Percentiles rank a stretch among this genome's conserved stretches.
Evolutionary conservation across 2,329 filamentous ascomycete species (phyloP).

Genomic region (Drechslerella coelobrocha): DNA sequence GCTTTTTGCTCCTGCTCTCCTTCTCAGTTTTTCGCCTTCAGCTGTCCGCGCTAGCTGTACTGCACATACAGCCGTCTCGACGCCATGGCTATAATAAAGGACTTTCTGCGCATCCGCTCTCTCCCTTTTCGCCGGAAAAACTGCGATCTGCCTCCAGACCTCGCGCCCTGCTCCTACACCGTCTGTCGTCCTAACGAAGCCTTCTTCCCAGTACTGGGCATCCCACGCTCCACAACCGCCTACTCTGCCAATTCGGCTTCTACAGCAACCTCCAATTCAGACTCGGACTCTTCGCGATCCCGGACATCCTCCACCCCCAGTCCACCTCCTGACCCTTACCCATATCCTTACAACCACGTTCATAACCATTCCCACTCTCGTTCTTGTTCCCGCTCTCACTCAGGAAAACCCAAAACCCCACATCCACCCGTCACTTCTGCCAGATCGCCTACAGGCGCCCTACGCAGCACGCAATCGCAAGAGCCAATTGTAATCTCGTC

Average conservation of each 20-base stretch:
- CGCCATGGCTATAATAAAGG: constrained; percentile 43
- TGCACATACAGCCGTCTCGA: background rate
- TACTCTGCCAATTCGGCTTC: constrained; percentile 55
- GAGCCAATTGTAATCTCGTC: constrained; percentile 53
- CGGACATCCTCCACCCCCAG: constrained; percentile 54
- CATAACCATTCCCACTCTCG: too few species aligned
- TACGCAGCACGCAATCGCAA: constrained; percentile 55
- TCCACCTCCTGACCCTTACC: constrained; percentile 27
- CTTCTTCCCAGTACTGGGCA: constrained; percentile 53
- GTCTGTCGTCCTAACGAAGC: constrained; percentile 41
- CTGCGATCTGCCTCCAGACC: constrained; percentile 41
- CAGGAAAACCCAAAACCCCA: too few species aligned
- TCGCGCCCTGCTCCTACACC: constrained; percentile 44
- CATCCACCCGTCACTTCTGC: too few species aligned
- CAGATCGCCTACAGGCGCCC: constrained; percentile 50
- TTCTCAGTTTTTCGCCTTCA: background rate
- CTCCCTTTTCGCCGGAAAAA: constrained; percentile 41
- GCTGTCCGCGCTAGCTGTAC: too few species aligned
- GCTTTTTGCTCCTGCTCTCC: background rate
- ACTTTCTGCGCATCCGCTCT: constrained; percentile 28
- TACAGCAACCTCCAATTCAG: constrained; percentile 38
- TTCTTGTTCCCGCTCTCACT: too few species aligned
- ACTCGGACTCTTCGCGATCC: background rate
- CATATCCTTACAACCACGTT: too few species aligned
- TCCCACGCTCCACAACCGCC: constrained; percentile 50